A percentile compares a stretch with the other conserved stretches of the same genome.
These are phyloP conservation scores for Porodaedalea pini DNA, from an alignment of 1,284 basidiomycete genomes.

Conservation along the genomic window DNA sequence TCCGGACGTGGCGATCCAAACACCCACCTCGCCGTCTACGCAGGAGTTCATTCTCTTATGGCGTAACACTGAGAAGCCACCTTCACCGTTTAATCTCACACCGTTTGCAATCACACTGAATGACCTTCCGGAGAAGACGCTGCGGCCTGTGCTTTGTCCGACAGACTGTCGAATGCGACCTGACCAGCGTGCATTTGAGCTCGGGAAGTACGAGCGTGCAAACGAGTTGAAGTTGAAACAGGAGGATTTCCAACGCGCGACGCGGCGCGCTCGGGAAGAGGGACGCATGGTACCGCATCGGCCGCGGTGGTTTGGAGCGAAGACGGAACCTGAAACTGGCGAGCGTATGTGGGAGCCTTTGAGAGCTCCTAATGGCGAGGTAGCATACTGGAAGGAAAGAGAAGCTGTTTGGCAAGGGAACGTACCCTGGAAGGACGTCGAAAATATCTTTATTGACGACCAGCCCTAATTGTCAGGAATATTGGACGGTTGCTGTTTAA, in stretches of 20 bases:
- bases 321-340: constrained; percentile 80
- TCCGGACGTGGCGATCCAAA: constrained; percentile 62
- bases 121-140: constrained; percentile 64
- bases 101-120: constrained; percentile 93
- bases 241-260: constrained; percentile 85
- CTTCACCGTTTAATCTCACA: constrained; percentile 90
- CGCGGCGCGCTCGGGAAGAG: constrained; percentile 73
- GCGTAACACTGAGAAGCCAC: constrained; percentile 87
- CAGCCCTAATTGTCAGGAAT: too few species aligned
- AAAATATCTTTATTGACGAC: constrained; percentile 77
- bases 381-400: constrained; percentile 86
- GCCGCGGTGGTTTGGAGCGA: constrained; percentile 79
- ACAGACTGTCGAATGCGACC: constrained; percentile 94
- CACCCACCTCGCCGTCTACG: constrained; percentile 44
- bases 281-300: constrained; percentile 71
- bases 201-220: constrained; percentile 87
- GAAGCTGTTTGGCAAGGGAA: constrained; percentile 57
- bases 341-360: constrained; percentile 83
- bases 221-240: constrained; percentile 85
- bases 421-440: constrained; percentile 65
- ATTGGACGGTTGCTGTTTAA: background rate
- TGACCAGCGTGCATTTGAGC: constrained; percentile 94
- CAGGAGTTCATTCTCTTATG: constrained; percentile 81
- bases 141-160: constrained; percentile 76
- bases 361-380: constrained; percentile 43